Evolutionary conservation across 345 rosid species (phyloP).

Genomic region (Excoecaria agallocha): DNA sequence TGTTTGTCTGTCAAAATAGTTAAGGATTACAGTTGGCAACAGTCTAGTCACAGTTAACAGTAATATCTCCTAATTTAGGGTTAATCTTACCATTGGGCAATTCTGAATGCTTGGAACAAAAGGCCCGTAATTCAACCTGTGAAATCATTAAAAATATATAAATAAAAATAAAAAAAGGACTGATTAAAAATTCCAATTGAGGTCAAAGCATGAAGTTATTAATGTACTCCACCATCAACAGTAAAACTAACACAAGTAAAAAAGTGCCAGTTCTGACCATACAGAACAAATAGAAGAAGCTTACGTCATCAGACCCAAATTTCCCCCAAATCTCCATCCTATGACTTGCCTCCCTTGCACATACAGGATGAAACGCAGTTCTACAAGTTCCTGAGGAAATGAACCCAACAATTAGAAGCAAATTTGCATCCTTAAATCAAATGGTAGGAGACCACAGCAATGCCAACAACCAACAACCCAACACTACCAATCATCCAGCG

Average conservation of each 20-base stretch:
- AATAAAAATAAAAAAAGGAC: background rate
- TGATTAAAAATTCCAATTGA: constrained; percentile 5
- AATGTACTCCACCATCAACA: background rate
- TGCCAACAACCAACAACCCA: background rate
- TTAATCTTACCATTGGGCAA: constrained; percentile 31
- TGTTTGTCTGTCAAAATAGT: constrained; percentile 24
- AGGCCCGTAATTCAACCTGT: constrained; percentile 91
- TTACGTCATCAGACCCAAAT: constrained; percentile 71
- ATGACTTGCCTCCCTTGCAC: constrained; percentile 90
- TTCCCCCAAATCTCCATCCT: constrained; percentile 96
- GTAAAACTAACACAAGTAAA: background rate
- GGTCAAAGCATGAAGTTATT: constrained; percentile 6
- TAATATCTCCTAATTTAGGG: constrained; percentile 33
- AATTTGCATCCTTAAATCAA: background rate
- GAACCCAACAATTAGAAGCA: constrained; percentile 1
- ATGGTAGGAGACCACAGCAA: background rate
- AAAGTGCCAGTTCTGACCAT: background rate
- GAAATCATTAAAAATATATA: constrained; percentile 11
- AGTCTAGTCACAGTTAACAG: constrained; percentile 28
- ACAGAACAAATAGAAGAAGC: constrained; percentile 27
- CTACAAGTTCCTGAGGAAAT: constrained; percentile 74
- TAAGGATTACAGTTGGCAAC: constrained; percentile 31
- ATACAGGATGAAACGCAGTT: constrained; percentile 86
- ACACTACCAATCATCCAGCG: background rate
- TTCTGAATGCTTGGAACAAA: constrained; percentile 90